Evolutionary conservation across 805 yeast species (phyloP).

Genomic region (Starmerella potacharoeniae): DNA sequence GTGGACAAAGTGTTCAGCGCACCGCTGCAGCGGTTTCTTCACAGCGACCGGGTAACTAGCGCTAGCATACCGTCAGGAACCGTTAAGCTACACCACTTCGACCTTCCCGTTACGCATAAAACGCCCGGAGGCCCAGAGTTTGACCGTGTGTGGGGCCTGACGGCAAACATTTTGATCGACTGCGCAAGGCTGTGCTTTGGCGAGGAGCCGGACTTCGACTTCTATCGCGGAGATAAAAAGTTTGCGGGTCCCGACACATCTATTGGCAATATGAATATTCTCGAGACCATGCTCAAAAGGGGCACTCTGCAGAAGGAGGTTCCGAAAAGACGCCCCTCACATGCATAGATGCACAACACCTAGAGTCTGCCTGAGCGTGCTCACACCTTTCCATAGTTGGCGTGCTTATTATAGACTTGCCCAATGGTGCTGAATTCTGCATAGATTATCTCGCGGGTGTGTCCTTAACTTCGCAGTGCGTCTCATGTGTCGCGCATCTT

Average conservation of each 20-base stretch:
- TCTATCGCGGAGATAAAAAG: neutral
- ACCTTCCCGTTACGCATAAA: constrained; percentile 22
- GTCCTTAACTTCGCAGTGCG: no score
- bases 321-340: neutral
- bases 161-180: constrained; percentile 34
- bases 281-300: neutral
- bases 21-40: constrained; percentile 22
- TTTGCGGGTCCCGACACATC: neutral
- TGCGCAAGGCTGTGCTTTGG: constrained; percentile 29
- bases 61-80: neutral
- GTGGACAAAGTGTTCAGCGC: constrained; percentile 27
- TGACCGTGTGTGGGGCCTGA: constrained; percentile 33
- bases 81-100: constrained; percentile 29
- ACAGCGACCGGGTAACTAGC: constrained; percentile 8
- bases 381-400: no score
- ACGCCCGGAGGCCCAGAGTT: constrained; percentile 26
- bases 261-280: constrained; percentile 6
- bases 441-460: no score
- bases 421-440: no score
- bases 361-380: no score
- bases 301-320: neutral
- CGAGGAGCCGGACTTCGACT: constrained; percentile 26
- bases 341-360: no score
- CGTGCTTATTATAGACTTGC: no score
- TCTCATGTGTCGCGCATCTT: no score